phyloP scores from a whole-genome alignment of 169 alveolate species.

The Theileria equi region DNA sequence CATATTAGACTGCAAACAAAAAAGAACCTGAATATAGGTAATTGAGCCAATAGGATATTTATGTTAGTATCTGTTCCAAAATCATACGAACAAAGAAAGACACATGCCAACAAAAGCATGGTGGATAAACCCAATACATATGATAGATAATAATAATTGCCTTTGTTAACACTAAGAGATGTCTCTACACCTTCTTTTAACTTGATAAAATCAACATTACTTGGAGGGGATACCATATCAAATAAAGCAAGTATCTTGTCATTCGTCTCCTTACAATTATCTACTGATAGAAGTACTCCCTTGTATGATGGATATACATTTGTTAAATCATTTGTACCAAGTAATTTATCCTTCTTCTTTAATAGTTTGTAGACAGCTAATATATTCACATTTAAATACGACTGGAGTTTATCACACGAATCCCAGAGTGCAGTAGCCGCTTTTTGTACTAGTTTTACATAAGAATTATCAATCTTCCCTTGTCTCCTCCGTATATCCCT shows the following conservation, averaged over 20 bases:
- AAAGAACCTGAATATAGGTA: slow-evolving; percentile 65
- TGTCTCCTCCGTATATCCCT: slow-evolving; percentile 40
- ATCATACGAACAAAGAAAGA: slow-evolving; percentile 44
- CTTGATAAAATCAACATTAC: slow-evolving; percentile 37
- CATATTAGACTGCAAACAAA: slow-evolving; percentile 58
- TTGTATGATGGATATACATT: slow-evolving; percentile 70
- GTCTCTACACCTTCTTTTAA: slow-evolving; percentile 62
- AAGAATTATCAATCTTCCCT: slow-evolving; percentile 62
- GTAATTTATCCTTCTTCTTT: slow-evolving; percentile 78
- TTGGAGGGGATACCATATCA: slow-evolving; percentile 29
- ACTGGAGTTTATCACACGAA: slow-evolving; percentile 76
- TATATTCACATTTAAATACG: slow-evolving; percentile 72
- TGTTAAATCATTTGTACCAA: slow-evolving; percentile 51
- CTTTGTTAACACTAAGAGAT: slow-evolving; percentile 35
- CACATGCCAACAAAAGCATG: slow-evolving; percentile 37
- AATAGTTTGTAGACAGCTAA: slow-evolving; percentile 79
- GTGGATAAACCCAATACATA: slow-evolving; percentile 57
- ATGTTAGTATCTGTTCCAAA: slow-evolving; percentile 26
- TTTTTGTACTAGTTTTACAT: slow-evolving; percentile 61
- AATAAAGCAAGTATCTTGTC: slow-evolving; percentile 35
- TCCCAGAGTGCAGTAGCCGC: slow-evolving; percentile 76
- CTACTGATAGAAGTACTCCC: slow-evolving; percentile 53
- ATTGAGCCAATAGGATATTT: slow-evolving; percentile 49
- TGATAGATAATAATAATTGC: slow-evolving; percentile 39
- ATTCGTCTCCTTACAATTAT: slow-evolving; percentile 34